Conservation (phyloP, 768 basidiomycete species). For the Trametes villosa region DNA sequence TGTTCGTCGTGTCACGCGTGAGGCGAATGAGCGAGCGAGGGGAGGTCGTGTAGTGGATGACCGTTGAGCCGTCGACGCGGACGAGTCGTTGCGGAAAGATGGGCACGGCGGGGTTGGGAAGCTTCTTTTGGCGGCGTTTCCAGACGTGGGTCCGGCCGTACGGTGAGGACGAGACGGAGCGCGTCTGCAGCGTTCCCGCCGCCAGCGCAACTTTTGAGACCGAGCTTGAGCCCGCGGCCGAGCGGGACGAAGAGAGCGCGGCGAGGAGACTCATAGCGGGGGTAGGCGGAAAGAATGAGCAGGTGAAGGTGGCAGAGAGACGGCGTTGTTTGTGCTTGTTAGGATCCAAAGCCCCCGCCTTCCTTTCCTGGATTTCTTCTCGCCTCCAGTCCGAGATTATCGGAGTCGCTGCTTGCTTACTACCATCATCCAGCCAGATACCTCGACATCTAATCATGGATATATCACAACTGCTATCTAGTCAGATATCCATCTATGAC, state of each 20-base stretch:
- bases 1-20: conserved; percentile 87
- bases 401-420: no score
- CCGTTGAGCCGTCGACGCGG: conserved; percentile 87
- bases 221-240: neutral
- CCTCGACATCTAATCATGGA: no score
- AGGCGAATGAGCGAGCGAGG: conserved; percentile 77
- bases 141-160: conserved; percentile 86
- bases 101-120: conserved; percentile 85
- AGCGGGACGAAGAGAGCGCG: neutral
- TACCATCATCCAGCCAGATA: no score
- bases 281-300: neutral
- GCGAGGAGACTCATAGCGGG: conserved; percentile 11
- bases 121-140: conserved; percentile 64
- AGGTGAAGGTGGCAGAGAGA: neutral
- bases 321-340: neutral
- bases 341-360: neutral
- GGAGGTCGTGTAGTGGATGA: conserved; percentile 87
- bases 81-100: conserved; percentile 86
- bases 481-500: no score
- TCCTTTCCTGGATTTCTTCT: neutral
- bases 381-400: no score
- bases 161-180: conserved; percentile 68
- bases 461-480: no score
- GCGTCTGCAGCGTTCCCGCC: conserved; percentile 28
- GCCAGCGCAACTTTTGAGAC: neutral